Conservation (phyloP, 2,329 filamentous ascomycete genomes). For the Fusarium nematophilum region DNA sequence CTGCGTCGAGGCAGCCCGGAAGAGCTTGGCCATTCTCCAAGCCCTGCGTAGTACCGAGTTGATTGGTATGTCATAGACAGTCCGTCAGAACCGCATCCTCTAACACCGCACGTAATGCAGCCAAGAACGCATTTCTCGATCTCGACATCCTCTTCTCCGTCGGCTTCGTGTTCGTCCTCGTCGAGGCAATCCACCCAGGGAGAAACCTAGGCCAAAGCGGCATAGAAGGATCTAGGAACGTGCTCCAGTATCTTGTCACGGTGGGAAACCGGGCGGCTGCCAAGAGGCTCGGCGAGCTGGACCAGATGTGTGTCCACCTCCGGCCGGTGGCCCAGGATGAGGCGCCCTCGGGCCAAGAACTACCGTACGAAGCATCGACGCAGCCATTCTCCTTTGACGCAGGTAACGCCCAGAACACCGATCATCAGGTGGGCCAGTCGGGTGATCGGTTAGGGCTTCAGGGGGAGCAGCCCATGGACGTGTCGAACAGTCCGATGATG, state of each 20-base stretch:
- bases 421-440: too few species aligned
- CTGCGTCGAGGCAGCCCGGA: constrained; percentile 27
- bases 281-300: constrained; percentile 23
- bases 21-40: constrained; percentile 25
- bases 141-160: constrained; percentile 28
- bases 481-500: not conserved
- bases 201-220: constrained; percentile 10
- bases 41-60: constrained; percentile 21
- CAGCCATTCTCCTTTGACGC: constrained; percentile 12
- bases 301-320: constrained; percentile 30
- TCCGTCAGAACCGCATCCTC: too few species aligned
- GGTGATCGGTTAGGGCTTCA: too few species aligned
- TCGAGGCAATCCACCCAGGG: constrained; percentile 17
- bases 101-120: not conserved
- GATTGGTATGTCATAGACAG: not conserved
- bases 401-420: too few species aligned
- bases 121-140: constrained; percentile 30
- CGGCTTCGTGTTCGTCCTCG: constrained; percentile 30
- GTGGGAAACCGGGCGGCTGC: constrained; percentile 29
- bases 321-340: constrained; percentile 12
- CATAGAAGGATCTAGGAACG: constrained; percentile 20
- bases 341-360: constrained; percentile 6
- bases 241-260: constrained; percentile 22
- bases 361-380: constrained; percentile 4
- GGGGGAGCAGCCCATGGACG: too few species aligned